Base-by-base conservation (phyloP, 163 green algal species). In the Chloroidium sp. region DNA sequence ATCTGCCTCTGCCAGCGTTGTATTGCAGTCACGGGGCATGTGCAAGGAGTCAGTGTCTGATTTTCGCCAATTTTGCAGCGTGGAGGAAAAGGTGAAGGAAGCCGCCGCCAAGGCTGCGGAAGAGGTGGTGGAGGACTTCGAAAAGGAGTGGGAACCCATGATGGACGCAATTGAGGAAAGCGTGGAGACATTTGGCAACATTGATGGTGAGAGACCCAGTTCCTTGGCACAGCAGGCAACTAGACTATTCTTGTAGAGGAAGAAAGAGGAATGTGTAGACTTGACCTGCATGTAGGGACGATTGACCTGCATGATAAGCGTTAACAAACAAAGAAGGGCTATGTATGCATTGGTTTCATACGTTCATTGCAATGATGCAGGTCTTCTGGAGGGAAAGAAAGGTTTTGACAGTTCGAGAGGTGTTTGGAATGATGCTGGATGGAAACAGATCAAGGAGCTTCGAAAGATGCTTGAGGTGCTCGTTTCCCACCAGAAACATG, bases 361-460 rank as follows among this genome's bases (percentile, higher is more conserved):
- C 36, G 36, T 36, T 72, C 6, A 6, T 72, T 72, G 64, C 57
- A 4, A 59, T 2, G 2, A 3, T 68, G 84, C 86, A 93, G 90
- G 86, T 1, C 86, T 98, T 81, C 82, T 97, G 77, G 89, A 96
- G 12, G 85, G 90, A 61, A 76, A 83, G 0, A 82, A 93, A 10
- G 92, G 93, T 64, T 97, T 96, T 85, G 90, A 93, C 82, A 75
- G 89, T 61, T 90, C 81, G 2, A 82, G 82, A 59, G 87, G 87
- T 58, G 83, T 95, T 4, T 98, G 95, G 95, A 85, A 90, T 64
- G 82, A 90, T 61, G 92, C 78, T 6, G 94, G 94, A 58, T 96
- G 95, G 95, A 58, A 82, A 8, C 91, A 97, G 84, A 85, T 98
- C 74, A 88, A 93, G 62, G 78, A 88, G 3, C 88, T 98, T 78